These are phyloP conservation scores for Pneumocystis jirovecii DNA, from an alignment of 1,139 yeast species.

Conservation along the genomic window DNA sequence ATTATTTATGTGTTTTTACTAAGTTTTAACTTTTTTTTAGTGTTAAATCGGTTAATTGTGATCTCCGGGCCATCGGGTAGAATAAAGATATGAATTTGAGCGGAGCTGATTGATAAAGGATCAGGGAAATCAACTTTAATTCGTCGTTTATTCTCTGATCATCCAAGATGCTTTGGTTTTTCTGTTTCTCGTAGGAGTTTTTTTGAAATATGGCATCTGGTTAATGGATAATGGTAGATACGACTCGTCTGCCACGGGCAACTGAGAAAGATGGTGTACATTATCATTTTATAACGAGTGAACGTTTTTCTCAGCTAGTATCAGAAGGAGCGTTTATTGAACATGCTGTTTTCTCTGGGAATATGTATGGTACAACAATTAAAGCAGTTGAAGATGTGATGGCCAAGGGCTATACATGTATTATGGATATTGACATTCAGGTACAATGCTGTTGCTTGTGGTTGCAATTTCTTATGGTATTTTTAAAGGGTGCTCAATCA, in stretches of 20 bases:
- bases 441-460: constrained; percentile 12
- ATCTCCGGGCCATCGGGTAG: constrained; percentile 89
- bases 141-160: constrained; percentile 79
- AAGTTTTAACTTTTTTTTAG: background rate
- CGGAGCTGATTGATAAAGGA: constrained; percentile 13
- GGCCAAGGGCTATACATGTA: constrained; percentile 45
- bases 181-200: constrained; percentile 46
- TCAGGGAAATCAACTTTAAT: constrained; percentile 90
- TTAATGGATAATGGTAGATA: constrained; percentile 32
- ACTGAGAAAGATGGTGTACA: constrained; percentile 86
- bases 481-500: constrained; percentile 55
- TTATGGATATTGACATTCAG: constrained; percentile 95
- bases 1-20: background rate
- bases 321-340: constrained; percentile 69
- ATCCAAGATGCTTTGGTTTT: constrained; percentile 78
- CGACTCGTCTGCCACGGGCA: constrained; percentile 80
- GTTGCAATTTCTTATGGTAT: background rate
- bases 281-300: constrained; percentile 71
- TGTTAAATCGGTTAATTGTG: constrained; percentile 63
- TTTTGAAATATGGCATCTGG: no score
- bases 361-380: constrained; percentile 87
- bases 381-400: constrained; percentile 69
- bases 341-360: constrained; percentile 96
- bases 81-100: background rate
- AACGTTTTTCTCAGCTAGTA: constrained; percentile 61